Percentiles rank a stretch among this genome's conserved stretches.
These are phyloP conservation scores for Colletotrichum noveboracense DNA, from an alignment of 2,329 filamentous ascomycete species.

Conservation along the genomic window DNA sequence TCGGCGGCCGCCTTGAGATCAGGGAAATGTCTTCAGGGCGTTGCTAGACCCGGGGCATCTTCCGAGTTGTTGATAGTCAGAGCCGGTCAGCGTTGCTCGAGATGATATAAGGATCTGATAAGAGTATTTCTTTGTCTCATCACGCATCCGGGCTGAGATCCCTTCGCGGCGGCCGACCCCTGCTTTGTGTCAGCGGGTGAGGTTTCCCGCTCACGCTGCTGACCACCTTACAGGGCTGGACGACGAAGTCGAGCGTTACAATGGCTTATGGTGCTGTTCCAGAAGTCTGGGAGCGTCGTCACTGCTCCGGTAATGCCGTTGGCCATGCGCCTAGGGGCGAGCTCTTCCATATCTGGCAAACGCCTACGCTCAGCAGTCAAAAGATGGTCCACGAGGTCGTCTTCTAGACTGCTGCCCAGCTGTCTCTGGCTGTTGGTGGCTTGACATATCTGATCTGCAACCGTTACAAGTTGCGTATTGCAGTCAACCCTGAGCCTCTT, in stretches of 20 bases:
- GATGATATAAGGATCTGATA: not conserved
- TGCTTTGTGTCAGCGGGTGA: not conserved
- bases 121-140: not conserved
- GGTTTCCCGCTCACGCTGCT: not conserved
- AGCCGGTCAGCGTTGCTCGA: not conserved
- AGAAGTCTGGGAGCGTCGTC: not conserved
- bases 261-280: not conserved
- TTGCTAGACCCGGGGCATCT: not conserved
- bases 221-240: not conserved
- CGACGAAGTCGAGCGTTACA: not conserved
- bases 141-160: not conserved
- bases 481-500: not conserved
- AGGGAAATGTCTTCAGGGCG: not conserved
- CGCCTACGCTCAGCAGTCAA: not conserved
- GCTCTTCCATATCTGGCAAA: not conserved
- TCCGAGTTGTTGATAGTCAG: not conserved
- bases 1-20: not conserved
- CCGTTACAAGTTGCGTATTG: not conserved
- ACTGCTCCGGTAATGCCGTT: not conserved
- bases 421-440: not conserved
- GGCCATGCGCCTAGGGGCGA: not conserved
- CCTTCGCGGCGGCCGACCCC: not conserved
- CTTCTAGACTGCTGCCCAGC: not conserved
- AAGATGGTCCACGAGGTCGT: not conserved
- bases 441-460: not conserved